Evolutionary conservation across 2,329 filamentous ascomycete species (phyloP), one percentile per base, ranked within the genome.

Genomic region (Fusarium incarnatum): DNA sequence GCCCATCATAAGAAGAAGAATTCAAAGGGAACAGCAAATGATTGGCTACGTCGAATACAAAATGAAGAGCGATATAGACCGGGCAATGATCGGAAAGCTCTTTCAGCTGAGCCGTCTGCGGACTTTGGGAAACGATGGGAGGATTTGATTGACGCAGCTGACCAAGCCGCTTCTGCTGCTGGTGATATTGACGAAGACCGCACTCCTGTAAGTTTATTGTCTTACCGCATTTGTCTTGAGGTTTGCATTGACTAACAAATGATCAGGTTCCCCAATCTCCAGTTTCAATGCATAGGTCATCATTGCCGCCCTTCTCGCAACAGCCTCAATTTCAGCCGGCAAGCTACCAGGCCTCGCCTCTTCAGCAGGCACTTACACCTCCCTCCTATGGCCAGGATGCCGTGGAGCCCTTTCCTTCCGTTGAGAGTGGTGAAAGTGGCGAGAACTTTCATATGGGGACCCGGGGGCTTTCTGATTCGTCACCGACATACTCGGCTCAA

Each of bases 111-210:
- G 80, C 94, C 94, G 25, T 88, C 91, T 60, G 89, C 88, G 22
- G 91, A 92, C 64, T 92, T 92, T 81, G 94, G 93, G 71, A 97
- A 96, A 82, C 88, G 95, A 75, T 98, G 95, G 96, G 94, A 97
- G 80, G 95, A 98, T 80, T 86, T 98, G 65, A 97, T 98, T 71
- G 94, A 98, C 80, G 95, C 95, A 55, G 95, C 93, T 40, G 81
- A 82, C 64, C 81, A 83, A 58, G 82, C 87, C 57, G 94, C 95
- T 32, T 97, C 94, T 67, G 94, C 94, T 28, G 97, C 94, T 5
- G 94, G 97, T 82, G 95, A 91, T 75, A 87, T 96, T 77, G 94
- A 97, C 79, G 94, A 94, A 77, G 94, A 97, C 80, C 88, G 95
- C 78, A 97, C 93, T 78, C 93, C 93, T 77, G 93, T 97, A 87